phyloP scores from a whole-genome alignment of 352 stramenopile species.

The Phytopythium sindhum region DNA sequence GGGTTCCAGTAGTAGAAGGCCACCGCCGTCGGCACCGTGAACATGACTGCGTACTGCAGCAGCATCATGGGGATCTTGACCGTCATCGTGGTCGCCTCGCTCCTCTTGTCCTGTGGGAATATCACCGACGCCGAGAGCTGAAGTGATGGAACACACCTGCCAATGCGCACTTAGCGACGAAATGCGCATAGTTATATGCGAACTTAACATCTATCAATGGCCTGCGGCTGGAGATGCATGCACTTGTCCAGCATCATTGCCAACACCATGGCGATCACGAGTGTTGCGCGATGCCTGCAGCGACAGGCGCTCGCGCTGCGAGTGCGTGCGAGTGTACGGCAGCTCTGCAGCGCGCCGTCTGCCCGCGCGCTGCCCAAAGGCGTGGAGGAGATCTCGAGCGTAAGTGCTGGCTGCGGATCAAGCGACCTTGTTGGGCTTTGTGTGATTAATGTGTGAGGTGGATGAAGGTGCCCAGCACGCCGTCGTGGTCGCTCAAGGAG shows the following conservation, averaged over 20 bases:
- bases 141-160: not conserved
- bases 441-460: not conserved
- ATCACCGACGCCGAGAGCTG: not conserved
- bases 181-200: not conserved
- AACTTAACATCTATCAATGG: not conserved
- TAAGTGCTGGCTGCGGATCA: slow-evolving; percentile 10
- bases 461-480: slow-evolving; percentile 54
- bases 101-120: not conserved
- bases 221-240: not conserved
- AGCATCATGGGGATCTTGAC: slow-evolving; percentile 87
- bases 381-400: slow-evolving; percentile 55
- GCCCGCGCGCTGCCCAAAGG: slow-evolving; percentile 32
- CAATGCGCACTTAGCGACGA: not conserved
- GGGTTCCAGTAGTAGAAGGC: slow-evolving; percentile 73
- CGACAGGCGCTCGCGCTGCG: slow-evolving; percentile 7
- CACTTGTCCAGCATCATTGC: not conserved
- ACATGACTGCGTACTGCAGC: slow-evolving; percentile 70
- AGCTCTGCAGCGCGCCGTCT: slow-evolving; percentile 13
- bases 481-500: slow-evolving; percentile 80
- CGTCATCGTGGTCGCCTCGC: not conserved
- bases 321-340: slow-evolving; percentile 6
- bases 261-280: not conserved
- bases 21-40: slow-evolving; percentile 65
- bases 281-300: slow-evolving; percentile 17
- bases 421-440: not conserved